Base-by-base conservation (phyloP, 176 grass and related monocot genomes). In the Musa itinerans region DNA sequence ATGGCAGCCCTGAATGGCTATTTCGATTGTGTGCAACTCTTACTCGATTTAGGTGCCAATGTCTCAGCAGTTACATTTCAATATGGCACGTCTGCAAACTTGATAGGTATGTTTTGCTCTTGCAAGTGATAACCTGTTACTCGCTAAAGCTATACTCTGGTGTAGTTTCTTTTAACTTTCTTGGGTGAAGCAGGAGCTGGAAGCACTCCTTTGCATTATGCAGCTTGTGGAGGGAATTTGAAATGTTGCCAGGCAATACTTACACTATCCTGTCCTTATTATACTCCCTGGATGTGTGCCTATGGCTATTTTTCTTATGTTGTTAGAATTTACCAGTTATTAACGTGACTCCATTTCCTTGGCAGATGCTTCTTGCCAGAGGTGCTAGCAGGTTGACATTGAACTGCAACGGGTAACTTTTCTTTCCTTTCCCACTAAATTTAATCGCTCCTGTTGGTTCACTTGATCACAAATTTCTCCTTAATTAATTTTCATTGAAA, bases 141-240 rank as follows among this genome's bases (percentile, higher is more conserved):
- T 54, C 1, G 11, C 12, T 10, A 74, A 17, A 52, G 43, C 68
- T 51, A 1, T 25, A 57, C 9, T 26, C 56, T 3, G 29, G 8
- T 27, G 2, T 74, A 23, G 9, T 27, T 34, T 19, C 16, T 56
- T 56, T 0, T 61, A 61, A 27, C 25, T 74, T 70, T 70, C 9
- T 21, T 70, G 5, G 67, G 65, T 82, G 68, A 26, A 80, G 53
- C 88, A 99, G 96, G 96, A 84, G 89, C 91, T 80, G 86, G 91
- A 79, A 99, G 91, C 67, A 99, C 90, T 34, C 91, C 96, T 51
- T 85, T 99, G 81, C 96, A 99, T 83, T 99, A 99, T 71, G 91
- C 96, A 78, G 90, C 96, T 2, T 88, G 96, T 74, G 91, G 91
- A 43, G 95, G 96, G 48, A 92, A 85, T 76, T 53, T 79, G 59